Base-by-base conservation (phyloP, 495 filamentous ascomycete species). In the Aspergillus hancockii region DNA sequence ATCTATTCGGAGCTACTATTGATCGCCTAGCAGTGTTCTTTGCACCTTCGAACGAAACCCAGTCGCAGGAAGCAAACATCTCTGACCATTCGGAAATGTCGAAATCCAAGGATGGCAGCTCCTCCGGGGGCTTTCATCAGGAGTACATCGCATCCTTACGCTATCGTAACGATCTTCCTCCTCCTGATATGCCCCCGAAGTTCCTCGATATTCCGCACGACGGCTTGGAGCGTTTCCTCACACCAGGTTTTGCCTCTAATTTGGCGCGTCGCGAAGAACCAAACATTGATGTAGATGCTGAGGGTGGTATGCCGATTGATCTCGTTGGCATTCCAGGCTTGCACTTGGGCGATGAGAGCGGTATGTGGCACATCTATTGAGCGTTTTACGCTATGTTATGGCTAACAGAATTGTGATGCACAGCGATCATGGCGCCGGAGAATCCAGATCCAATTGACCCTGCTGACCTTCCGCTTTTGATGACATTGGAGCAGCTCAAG, bases 301-400 rank as follows among this genome's bases (percentile, higher is more conserved):
- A 98, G 78, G 85, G 97, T 58, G 94, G 95, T 36, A 97, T 98
- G 93, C 91, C 91, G 40, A 85, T 98, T 71, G 93, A 98, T 71
- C 77, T 98, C 46, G 88, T 97, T 45, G 94, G 95, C 62, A 88
- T 98, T 72, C 95, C 95, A 7, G 90, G 92, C 0, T 84, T 98
- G 45, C 97, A 98, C 68, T 85, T 98, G 62, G 93, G 93, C 55
- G 91, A 98, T 75, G 94, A 98, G 79, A 90, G 88, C 74, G 90
- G 94, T 97, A 81, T 65, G 92, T 83, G 14, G 19, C 34, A 22
- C 31, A 46, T 23, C 21, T 3, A n/a, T 30, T 14, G 21, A 25
- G 55, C 18, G 21, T 13, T 12, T 52, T 51, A 2, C 18, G 19
- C 49, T 41, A 60, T 34, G 3, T 19, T 1, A 36, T 49, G 21